Evolutionary conservation across 1,139 yeast species (phyloP).

Genomic region (Suhomyces choctaworum): DNA sequence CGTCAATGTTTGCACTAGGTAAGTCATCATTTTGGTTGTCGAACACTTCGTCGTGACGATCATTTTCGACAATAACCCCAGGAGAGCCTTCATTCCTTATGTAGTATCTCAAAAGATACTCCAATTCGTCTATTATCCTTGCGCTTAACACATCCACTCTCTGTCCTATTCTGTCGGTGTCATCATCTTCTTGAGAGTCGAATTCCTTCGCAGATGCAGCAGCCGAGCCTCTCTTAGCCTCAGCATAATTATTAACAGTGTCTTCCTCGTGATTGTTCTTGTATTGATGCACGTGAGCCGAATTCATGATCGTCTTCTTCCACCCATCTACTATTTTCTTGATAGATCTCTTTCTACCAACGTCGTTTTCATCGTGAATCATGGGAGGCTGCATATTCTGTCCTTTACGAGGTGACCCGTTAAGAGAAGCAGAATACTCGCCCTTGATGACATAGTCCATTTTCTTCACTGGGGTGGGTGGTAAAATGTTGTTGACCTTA

Average conservation of each 20-base stretch:
- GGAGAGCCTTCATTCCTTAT: conserved; percentile 25
- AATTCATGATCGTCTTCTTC: conserved; percentile 31
- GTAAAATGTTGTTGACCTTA: conserved; percentile 47
- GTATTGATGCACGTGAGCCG: conserved; percentile 15
- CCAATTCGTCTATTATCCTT: conserved; percentile 73
- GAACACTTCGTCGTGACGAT: conserved; percentile 6
- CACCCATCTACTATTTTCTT: conserved; percentile 45
- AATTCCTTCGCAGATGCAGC: conserved; percentile 9
- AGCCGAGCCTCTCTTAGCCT: neutral
- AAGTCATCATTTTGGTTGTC: conserved; percentile 5
- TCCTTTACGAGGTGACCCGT: conserved; percentile 11
- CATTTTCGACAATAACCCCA: conserved; percentile 29
- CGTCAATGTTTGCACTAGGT: conserved; percentile 12
- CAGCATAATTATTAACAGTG: too few relatives aligned
- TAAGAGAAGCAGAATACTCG: conserved; percentile 6
- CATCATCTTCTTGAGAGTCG: conserved; percentile 10
- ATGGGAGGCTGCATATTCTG: conserved; percentile 6
- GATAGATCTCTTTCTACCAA: conserved; percentile 38
- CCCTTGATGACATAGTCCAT: conserved; percentile 42
- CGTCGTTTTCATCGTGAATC: conserved; percentile 5
- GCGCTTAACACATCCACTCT: conserved; percentile 77
- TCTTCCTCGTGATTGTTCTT: conserved; percentile 9
- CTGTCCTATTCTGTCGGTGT: conserved; percentile 31
- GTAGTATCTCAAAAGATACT: conserved; percentile 42
- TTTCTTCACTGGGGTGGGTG: conserved; percentile 69